Percentiles rank a stretch among this genome's conserved stretches.
phyloP scores from a whole-genome alignment of 352 stramenopile genomes.

The Phytophthora chlamydospora region DNA sequence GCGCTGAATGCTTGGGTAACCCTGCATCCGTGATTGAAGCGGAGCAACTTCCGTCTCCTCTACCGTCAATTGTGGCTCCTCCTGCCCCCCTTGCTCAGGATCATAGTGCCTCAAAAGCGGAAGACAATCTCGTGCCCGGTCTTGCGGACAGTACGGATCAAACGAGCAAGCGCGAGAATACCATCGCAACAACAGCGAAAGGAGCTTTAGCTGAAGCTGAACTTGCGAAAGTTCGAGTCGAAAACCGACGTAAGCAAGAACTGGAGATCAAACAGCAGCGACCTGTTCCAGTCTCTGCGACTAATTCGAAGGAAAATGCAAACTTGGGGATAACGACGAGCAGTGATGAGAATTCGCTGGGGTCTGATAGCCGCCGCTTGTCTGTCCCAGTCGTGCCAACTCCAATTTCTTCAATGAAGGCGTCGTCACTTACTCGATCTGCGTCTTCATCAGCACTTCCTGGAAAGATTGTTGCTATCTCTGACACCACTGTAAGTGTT shows the following conservation, averaged over 20 bases:
- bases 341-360: neutral
- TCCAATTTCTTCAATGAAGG: neutral
- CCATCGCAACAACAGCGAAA: slow-evolving; percentile 55
- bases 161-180: slow-evolving; percentile 38
- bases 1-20: slow-evolving; percentile 6
- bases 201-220: slow-evolving; percentile 71
- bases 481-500: neutral
- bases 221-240: slow-evolving; percentile 70
- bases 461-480: neutral
- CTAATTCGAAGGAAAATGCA: neutral
- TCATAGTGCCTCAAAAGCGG: neutral
- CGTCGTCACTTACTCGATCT: slow-evolving; percentile 27
- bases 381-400: slow-evolving; percentile 9
- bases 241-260: slow-evolving; percentile 65
- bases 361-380: neutral
- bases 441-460: slow-evolving; percentile 38
- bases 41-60: slow-evolving; percentile 6
- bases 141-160: neutral
- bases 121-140: neutral
- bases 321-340: neutral
- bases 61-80: neutral
- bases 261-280: slow-evolving; percentile 49
- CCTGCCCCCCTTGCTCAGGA: no score
- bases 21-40: slow-evolving; percentile 6
- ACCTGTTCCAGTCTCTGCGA: slow-evolving; percentile 1